phyloP scores from a whole-genome alignment of 139 green algal genomes.

The Edaphochlamys debaryana region DNA sequence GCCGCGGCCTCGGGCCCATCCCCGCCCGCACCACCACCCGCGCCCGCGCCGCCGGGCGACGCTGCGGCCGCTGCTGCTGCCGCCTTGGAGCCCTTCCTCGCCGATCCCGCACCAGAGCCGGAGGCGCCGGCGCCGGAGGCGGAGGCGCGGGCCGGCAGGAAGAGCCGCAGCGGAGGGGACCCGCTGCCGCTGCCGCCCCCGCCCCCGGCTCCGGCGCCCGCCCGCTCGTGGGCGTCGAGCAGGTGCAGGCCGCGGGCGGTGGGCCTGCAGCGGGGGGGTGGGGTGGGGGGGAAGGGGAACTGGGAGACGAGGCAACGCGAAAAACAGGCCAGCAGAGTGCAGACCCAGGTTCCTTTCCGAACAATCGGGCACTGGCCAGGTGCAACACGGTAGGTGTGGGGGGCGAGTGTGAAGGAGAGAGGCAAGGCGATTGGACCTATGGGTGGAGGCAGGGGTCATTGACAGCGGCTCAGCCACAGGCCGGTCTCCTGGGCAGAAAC shows the following conservation, averaged over 20 bases:
- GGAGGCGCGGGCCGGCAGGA: neutral
- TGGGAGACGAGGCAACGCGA: too few relatives aligned
- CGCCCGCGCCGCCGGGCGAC: neutral
- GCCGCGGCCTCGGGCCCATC: neutral
- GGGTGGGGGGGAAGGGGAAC: too few relatives aligned
- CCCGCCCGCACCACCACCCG: neutral
- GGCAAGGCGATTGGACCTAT: too few relatives aligned
- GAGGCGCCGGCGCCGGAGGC: neutral
- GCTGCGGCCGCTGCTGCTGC: neutral
- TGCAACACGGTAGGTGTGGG: too few relatives aligned
- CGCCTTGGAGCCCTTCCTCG: neutral
- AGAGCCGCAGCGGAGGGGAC: neutral
- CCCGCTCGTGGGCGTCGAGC: constrained; percentile 9
- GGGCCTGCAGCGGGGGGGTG: neutral
- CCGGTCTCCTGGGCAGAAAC: too few relatives aligned
- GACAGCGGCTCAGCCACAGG: too few relatives aligned
- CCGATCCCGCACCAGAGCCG: neutral
- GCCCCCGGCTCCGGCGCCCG: too few relatives aligned
- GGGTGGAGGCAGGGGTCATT: too few relatives aligned
- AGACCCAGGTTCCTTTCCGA: too few relatives aligned
- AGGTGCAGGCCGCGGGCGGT: neutral
- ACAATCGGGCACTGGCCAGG: too few relatives aligned
- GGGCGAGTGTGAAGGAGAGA: too few relatives aligned
- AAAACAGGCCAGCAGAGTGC: too few relatives aligned
- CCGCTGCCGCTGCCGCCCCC: neutral